Evolutionary conservation across 2,329 filamentous ascomycete genomes (phyloP), one percentile per base, ranked within the genome.

Genomic region (Hypoxylon sp.): DNA sequence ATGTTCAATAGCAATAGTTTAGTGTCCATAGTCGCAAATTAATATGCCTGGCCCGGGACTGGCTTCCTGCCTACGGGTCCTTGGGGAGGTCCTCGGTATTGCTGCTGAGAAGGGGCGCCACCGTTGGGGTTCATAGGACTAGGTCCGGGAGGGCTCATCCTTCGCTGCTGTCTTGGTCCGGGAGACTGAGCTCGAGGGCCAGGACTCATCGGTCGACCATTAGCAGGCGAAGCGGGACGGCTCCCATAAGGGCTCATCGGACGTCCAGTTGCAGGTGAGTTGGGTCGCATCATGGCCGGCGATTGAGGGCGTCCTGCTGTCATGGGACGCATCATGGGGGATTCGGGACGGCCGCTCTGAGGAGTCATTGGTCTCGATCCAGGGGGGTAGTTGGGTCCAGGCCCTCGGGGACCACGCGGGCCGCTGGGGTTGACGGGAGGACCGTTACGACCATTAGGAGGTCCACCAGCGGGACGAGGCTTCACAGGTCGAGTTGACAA

Each of bases 401-500:
- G 75, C 26, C 79, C 78, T 35, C 76, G 74, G 37, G 77, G 78
- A 11, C 78, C 76, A 53, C 74, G 73, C 19, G 74, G 74, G 13
- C 77, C 72, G 67, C 73, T 77, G 14, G 83, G 81, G 69, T 86
- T 88, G 56, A 89, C 80, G 3, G 87, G 86, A 67, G 84, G 87
- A 39, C 87, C 87, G 67, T 84, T 83, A 57, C 85, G 76, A 48
- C 70, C 55, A 39, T 74, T 70, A 19, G 76, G 85, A 56, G 83
- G 83, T 33, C 83, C 82, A 59, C 81, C 83, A 19, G 83, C 83
- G 44, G 88, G 84, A 50, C 94, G 91, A 51, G 94, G 93, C 84
- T 97, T 98, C 70, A 98, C 92, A 17, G 95, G 94, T 54, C 94
- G 91, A 64, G 94, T 92, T 13, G 96, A 98, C 54, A 99, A 86